Evolutionary conservation across 257 asterid species (phyloP), one percentile per base, ranked within the genome.

Genomic region (Henckelia pumila): DNA sequence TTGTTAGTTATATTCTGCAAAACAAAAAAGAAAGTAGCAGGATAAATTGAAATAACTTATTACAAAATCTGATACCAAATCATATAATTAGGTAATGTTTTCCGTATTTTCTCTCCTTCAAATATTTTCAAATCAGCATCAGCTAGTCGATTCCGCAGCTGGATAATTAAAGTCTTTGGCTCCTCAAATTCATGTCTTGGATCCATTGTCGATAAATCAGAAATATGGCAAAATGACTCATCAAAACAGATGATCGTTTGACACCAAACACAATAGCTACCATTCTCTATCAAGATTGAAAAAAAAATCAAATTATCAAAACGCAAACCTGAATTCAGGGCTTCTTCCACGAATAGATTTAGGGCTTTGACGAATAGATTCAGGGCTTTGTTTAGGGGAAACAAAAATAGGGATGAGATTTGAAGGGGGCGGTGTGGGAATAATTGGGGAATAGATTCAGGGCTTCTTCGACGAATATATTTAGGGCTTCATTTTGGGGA

Each of bases 31-130:
- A n/a, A n/a, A n/a, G 6, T 40, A 17, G 23, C 17, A 40, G 57
- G 17, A 66, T 52, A 23, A 56, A 52, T 37, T 58, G 33, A 21
- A 13, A 14, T 11, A 11, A 24, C 14, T 24, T 8, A 10, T 49
- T 10, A 14, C 59, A 37, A 66, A 78, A 73, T n/a, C n/a, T 59
- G 29, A 69, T 81, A 91, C 99, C 93, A 95, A 76, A 60, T n/a
- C n/a, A 95, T 95, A 2, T 98, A 89, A 79, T 95, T 95, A 56
- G 91, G 99, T 63, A 91, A 71, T 76, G 89, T 91, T 70, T 91
- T 95, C 8, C 99, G 89, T n/a, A 85, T 82, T 63, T 82, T 78
- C 75, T 89, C 98, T 68, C 98, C 98, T 77, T 91, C 99, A 6
- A 84, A 72, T 66, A 91, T 82, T 64, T 91, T 91, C 22, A 56